Conservation (phyloP, 1,139 yeast species). For the Yamadazyma atlantica region DNA sequence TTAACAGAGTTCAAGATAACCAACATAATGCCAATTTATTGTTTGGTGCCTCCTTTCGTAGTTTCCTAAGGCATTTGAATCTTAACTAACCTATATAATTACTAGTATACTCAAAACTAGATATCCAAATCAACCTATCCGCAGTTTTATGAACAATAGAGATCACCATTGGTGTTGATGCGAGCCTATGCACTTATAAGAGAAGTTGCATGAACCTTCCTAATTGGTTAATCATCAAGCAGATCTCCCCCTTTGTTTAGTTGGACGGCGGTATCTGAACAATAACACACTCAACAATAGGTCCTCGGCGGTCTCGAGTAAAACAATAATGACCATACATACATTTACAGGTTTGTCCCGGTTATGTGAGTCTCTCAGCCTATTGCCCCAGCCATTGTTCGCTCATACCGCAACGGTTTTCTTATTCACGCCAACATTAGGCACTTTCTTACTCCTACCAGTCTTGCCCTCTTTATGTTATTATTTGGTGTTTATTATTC, state of each 20-base stretch:
- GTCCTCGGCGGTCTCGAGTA: not conserved
- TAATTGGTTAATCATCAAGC: not conserved
- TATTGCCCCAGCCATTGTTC: not conserved
- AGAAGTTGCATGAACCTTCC: not conserved
- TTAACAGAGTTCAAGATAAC: no score
- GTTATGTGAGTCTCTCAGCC: not conserved
- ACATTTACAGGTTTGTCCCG: not conserved
- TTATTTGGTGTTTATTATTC: no score
- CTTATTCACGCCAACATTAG: not conserved
- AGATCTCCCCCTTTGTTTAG: not conserved
- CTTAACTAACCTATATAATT: not conserved
- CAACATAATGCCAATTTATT: not conserved
- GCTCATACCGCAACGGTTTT: not conserved
- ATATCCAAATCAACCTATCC: not conserved
- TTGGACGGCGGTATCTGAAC: not conserved
- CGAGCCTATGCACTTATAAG: not conserved
- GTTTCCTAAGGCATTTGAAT: not conserved
- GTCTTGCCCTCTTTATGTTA: not conserved
- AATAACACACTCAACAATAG: not conserved
- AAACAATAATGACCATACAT: not conserved
- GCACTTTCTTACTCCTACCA: not conserved
- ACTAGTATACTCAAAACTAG: not conserved
- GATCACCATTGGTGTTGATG: not conserved
- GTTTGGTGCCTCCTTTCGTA: not conserved
- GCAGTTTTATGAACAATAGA: not conserved